A percentile compares a stretch with the other conserved stretches of the same genome.
Conservation (phyloP, 129 eudicot genomes). For the Lonicera japonica region DNA sequence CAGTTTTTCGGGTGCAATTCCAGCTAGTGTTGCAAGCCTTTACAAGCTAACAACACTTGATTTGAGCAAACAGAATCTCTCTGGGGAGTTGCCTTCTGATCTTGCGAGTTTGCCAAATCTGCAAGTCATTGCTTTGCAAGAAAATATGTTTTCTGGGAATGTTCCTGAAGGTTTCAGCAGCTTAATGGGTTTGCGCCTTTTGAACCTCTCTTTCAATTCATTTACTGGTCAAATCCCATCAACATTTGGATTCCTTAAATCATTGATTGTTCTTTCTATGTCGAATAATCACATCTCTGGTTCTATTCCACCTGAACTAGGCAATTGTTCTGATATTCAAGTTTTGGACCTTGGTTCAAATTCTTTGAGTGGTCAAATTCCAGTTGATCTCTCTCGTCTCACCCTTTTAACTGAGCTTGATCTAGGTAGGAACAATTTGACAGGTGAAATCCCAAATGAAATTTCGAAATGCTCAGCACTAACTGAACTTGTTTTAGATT, state of each 20-base stretch:
- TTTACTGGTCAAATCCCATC: constrained; percentile 70
- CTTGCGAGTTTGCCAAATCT: constrained; percentile 72
- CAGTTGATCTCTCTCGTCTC: constrained; percentile 40
- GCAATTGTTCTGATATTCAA: constrained; percentile 66
- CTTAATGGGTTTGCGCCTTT: constrained; percentile 52
- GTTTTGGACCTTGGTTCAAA: constrained; percentile 52
- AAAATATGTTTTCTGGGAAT: constrained; percentile 54
- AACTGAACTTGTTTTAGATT: constrained; percentile 25
- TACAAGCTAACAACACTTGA: constrained; percentile 58
- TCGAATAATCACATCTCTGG: constrained; percentile 65
- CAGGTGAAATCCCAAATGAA: constrained; percentile 56
- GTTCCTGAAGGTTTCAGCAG: constrained; percentile 92
- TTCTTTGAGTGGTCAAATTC: constrained; percentile 46
- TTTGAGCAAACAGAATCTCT: constrained; percentile 64
- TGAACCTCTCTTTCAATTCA: constrained; percentile 69
- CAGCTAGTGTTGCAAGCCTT: constrained; percentile 58
- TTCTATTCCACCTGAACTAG: constrained; percentile 64
- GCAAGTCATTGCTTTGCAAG: constrained; percentile 67
- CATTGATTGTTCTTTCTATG: constrained; percentile 57
- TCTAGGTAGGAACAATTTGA: constrained; percentile 48
- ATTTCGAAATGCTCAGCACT: constrained; percentile 38
- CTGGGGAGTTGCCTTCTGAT: constrained; percentile 74
- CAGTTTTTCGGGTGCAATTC: constrained; percentile 57
- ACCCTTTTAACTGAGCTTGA: constrained; percentile 50
- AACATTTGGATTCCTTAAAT: constrained; percentile 61